Evolutionary conservation across 2,329 filamentous ascomycete genomes (phyloP).

Genomic region (Diplodia corticola): DNA sequence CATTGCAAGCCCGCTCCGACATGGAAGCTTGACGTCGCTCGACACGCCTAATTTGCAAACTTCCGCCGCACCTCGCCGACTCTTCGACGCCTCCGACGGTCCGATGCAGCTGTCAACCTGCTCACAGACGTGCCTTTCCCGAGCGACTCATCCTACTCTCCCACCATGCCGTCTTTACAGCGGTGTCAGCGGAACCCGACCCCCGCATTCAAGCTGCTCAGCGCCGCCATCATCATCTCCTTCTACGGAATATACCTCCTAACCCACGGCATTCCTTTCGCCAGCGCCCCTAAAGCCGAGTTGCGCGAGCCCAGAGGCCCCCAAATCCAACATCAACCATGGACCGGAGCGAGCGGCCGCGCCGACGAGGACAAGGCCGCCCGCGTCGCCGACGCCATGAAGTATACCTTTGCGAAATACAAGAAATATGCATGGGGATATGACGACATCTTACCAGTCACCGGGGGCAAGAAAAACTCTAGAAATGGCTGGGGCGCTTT

Average conservation of each 20-base stretch:
- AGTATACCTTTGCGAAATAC: constrained; percentile 44
- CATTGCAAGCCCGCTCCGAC: neutral
- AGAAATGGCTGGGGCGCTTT: constrained; percentile 47
- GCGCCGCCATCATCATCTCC: constrained; percentile 41
- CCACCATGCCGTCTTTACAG: constrained; percentile 31
- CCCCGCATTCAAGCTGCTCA: constrained; percentile 45
- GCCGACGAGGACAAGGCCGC: constrained; percentile 38
- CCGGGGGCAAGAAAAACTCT: constrained; percentile 37
- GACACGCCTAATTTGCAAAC: neutral
- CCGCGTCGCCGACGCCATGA: constrained; percentile 42
- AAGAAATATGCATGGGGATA: constrained; percentile 42
- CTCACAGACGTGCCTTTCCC: neutral
- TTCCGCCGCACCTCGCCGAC: neutral
- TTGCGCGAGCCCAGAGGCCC: constrained; percentile 27
- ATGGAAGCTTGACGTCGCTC: constrained; percentile 18
- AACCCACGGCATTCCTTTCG: constrained; percentile 33
- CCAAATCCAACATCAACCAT: constrained; percentile 36
- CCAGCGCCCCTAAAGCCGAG: neutral
- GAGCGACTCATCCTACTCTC: neutral
- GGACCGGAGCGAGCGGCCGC: constrained; percentile 37
- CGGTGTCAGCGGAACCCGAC: constrained; percentile 36
- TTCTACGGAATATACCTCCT: constrained; percentile 44
- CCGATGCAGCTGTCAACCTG: constrained; percentile 13
- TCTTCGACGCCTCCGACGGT: neutral
- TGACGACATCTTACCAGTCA: constrained; percentile 43